Base-by-base conservation (phyloP, 2,329 filamentous ascomycete species). In the Tolypocladium tundrense region DNA sequence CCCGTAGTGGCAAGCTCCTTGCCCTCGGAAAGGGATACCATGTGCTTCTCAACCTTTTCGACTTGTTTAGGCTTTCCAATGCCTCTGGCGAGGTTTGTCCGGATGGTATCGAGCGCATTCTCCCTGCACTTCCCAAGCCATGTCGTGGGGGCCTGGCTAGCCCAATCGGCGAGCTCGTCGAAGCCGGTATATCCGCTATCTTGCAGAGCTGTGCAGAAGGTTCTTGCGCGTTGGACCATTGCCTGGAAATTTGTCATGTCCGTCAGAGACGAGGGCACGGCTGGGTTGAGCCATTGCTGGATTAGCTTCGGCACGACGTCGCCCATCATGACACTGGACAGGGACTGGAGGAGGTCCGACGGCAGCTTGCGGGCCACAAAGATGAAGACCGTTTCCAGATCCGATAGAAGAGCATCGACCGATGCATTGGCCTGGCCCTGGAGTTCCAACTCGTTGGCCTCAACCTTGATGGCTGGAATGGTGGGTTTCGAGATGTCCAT, bases 81-180 rank as follows among this genome's bases (percentile, higher is more conserved):
- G 0, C 88, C 89, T 55, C 76, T 75, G 4, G 85, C 79, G 2
- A 97, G 79, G 52, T 87, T 82, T 24, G 74, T 81, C 31, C 94
- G 84, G 14, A 95, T 85, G 40, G 82, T 80, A 60, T 92, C 87
- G 31, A 99, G 79, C 0, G 90, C 86, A 40, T 81, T 85, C 66
- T 96, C 91, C 66, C 89, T 85, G 63, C 91, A 88, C 69, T 91
- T 93, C 2, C 83, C 83, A 16, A 97, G 80, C 94, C 94, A 99
- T 33, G 91, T 86, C 58, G 85, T 84, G 0, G 91, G 89, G 1
- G 90, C 88, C 60, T 87, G 86, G 45, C 86, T 83, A 0, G 90
- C 86, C 93, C 94, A 99, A 31, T 90, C 84, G 51, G 83, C 79
- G 42, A 99, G 74, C 39, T 87, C 82, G 16, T 79, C 75, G 53